Conservation (phyloP, 768 basidiomycete species). For the Leccinum broughii region DNA sequence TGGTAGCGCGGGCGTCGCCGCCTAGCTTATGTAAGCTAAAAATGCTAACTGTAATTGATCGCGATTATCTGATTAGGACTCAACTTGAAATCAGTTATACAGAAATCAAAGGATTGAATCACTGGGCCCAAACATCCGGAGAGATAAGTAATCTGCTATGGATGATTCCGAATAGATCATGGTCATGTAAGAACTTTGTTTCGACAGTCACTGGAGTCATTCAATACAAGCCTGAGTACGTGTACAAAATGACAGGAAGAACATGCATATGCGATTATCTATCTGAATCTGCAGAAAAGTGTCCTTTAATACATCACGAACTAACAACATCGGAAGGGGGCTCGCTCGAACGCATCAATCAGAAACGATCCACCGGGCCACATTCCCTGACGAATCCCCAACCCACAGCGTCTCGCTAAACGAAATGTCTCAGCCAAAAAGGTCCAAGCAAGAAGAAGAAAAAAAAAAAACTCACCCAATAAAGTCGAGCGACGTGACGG, state of each 20-base stretch:
- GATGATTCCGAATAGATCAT: too few species aligned
- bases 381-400: constrained; percentile 27
- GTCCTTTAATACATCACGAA: background rate
- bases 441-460: background rate
- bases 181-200: too few species aligned
- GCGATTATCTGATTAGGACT: too few species aligned
- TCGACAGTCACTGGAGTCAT: too few species aligned
- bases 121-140: too few species aligned
- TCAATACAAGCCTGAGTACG: too few species aligned
- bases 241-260: too few species aligned
- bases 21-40: background rate
- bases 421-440: background rate
- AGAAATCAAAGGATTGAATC: too few species aligned
- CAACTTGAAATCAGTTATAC: too few species aligned
- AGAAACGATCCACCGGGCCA: constrained; percentile 25
- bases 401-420: constrained; percentile 28
- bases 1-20: background rate
- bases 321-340: background rate
- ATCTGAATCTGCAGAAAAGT: background rate
- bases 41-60: too few species aligned
- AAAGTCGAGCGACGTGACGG: constrained; percentile 79
- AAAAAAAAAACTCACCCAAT: constrained; percentile 55
- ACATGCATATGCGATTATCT: background rate
- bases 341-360: constrained; percentile 14
- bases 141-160: too few species aligned